Conservation (phyloP, 129 eudicot genomes). For the Mikania micrantha region DNA sequence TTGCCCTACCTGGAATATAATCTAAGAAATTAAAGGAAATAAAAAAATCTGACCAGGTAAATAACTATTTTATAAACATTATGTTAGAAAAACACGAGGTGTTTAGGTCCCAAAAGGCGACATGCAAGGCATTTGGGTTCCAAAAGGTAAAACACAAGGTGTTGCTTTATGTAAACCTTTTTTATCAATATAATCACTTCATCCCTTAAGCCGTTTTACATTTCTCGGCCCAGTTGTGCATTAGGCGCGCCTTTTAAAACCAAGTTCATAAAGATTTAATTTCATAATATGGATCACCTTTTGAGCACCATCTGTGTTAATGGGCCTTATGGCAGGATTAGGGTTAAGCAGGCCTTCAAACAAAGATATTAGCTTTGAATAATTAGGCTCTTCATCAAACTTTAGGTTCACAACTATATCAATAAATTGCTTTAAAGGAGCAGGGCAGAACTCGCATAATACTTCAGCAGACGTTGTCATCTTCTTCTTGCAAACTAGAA, state of each 20-base stretch:
- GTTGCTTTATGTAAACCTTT: no score
- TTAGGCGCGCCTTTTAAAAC: no score
- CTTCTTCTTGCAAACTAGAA: conserved; percentile 75
- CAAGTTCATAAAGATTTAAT: not conserved
- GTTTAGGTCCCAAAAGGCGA: no score
- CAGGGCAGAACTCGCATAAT: conserved; percentile 60
- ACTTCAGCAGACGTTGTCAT: conserved; percentile 70
- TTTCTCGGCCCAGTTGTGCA: no score
- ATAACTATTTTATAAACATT: not conserved
- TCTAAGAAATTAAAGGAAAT: conserved; percentile 23
- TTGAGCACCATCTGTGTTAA: conserved; percentile 83
- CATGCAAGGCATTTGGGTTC: no score
- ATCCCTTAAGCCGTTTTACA: no score
- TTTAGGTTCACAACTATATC: conserved; percentile 72
- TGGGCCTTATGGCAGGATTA: conserved; percentile 67
- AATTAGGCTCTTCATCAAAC: conserved; percentile 88
- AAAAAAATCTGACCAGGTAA: not conserved
- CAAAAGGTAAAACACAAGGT: no score
- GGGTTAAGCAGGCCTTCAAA: conserved; percentile 62
- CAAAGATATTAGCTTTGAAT: conserved; percentile 67
- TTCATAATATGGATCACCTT: conserved; percentile 43
- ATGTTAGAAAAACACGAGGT: no score
- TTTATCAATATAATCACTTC: no score
- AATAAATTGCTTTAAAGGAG: conserved; percentile 59
- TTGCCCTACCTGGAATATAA: conserved; percentile 65